These are phyloP conservation scores for Rhinocladiella similis DNA, from an alignment of 2,329 filamentous ascomycete genomes.

Conservation along the genomic window DNA sequence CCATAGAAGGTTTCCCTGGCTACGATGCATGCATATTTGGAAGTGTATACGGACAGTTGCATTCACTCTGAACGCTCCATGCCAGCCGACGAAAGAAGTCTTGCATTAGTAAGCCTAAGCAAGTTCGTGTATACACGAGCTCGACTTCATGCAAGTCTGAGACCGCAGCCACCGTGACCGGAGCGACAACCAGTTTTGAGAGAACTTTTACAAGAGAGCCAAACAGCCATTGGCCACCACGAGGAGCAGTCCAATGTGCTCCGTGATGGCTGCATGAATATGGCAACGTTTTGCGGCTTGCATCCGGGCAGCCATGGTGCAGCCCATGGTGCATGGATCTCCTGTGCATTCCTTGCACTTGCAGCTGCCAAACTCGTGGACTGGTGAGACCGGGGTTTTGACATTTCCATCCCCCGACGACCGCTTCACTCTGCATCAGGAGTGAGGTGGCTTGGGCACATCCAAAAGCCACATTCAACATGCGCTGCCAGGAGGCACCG, in stretches of 20 bases:
- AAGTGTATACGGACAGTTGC: no score
- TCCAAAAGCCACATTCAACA: no score
- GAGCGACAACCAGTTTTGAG: not conserved
- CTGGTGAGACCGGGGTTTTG: not conserved
- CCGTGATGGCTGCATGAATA: constrained; percentile 1
- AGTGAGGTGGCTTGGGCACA: not conserved
- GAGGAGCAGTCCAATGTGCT: not conserved
- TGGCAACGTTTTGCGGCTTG: not conserved
- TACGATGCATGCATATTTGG: no score
- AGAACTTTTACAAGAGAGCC: constrained; percentile 1
- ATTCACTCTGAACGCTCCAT: no score
- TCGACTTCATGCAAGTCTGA: not conserved
- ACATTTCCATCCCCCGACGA: not conserved
- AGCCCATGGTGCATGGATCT: not conserved
- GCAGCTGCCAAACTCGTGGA: constrained; percentile 5
- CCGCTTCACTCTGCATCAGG: not conserved
- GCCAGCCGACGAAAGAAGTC: no score
- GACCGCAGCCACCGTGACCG: not conserved
- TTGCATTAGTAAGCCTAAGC: no score
- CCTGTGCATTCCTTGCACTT: not conserved
- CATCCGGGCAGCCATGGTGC: not conserved
- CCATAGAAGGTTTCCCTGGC: no score
- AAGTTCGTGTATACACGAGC: not conserved
- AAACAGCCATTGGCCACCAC: not conserved
- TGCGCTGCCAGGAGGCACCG: no score